Base-by-base conservation (phyloP, 345 rosid species). In the Melaleuca alternifolia region DNA sequence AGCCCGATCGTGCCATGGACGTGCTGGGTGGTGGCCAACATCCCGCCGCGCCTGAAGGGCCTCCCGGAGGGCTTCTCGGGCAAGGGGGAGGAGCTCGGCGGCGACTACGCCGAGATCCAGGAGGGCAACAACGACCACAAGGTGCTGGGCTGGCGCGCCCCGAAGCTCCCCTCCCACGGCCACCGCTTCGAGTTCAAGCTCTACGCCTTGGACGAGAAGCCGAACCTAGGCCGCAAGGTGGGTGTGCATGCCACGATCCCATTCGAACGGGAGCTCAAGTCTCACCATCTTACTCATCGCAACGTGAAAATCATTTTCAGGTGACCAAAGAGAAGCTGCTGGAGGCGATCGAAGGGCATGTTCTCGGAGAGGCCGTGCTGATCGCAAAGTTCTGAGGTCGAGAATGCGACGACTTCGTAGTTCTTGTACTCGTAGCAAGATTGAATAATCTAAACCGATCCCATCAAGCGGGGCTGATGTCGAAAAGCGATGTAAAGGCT, bases 81-180 rank as follows among this genome's bases (percentile, higher is more conserved):
- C 14, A 93, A 93, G 51, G 95, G 88, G 48, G 95, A 90, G 86
- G 90, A 93, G 46, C 6, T 37, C 6, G 91, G 91, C 6, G 92
- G 91, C 26, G 92, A 92, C 0, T 88, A 88, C 87, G 93, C 56
- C 0, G 65, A 71, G 50, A 93, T 95, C 53, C 92, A 92, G 51
- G 98, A 96, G 87, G 99, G 99, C 2, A 50, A 88, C 41, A 96
- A 93, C 88, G 99, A 95, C 84, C 88, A 90, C 87, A 96, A 96
- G 86, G 88, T 93, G 24, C 98, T 97, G 0, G 99, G 97, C 2
- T 95, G 98, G 99, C 93, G 96, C 9, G 96, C 91, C 5, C 97
- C 97, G 0, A 89, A 86, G 89, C 37, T 95, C 81, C 95, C 95
- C 16, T 61, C 85, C 52, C 96, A 92, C 57, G 95, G 92, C 26